These are phyloP conservation scores for Apiotrichum montevideense DNA, from an alignment of 1,284 basidiomycete species.

Conservation along the genomic window DNA sequence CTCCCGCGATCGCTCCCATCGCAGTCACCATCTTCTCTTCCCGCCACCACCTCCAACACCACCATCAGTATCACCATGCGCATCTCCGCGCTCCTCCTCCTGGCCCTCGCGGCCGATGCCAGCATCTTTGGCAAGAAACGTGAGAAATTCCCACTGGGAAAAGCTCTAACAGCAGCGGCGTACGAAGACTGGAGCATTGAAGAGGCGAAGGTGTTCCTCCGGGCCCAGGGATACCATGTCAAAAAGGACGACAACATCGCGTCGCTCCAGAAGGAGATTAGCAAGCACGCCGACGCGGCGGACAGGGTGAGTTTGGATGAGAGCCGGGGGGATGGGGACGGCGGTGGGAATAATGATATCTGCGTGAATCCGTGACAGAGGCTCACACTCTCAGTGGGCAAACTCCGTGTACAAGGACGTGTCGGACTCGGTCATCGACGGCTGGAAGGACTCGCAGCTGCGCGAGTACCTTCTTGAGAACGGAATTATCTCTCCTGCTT, in stretches of 20 bases:
- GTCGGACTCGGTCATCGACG: conserved; percentile 47
- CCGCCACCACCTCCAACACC: no score
- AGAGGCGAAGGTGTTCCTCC: conserved; percentile 64
- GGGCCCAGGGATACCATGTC: conserved; percentile 60
- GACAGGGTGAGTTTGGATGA: conserved; percentile 30
- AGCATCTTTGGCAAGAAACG: conserved; percentile 41
- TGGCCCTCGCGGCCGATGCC: conserved; percentile 33
- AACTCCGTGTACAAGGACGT: conserved; percentile 35
- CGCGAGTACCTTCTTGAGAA: conserved; percentile 79
- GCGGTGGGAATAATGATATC: no score
- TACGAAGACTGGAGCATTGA: conserved; percentile 60
- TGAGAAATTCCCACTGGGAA: conserved; percentile 3
- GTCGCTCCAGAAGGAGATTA: conserved; percentile 51
- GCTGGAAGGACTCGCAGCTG: conserved; percentile 70
- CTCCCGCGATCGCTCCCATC: no score
- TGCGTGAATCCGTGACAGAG: no score
- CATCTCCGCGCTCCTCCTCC: conserved; percentile 15
- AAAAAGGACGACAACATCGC: conserved; percentile 50
- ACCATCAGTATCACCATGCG: neutral
- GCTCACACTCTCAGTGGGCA: conserved; percentile 25
- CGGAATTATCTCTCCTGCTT: conserved; percentile 72
- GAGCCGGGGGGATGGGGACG: no score
- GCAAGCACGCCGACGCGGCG: conserved; percentile 52
- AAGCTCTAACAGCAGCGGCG: conserved; percentile 38
- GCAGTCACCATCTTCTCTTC: no score